A percentile compares a stretch with the other conserved stretches of the same genome.
Conservation (phyloP, 495 filamentous ascomycete genomes). For the Neurospora sp. region DNA sequence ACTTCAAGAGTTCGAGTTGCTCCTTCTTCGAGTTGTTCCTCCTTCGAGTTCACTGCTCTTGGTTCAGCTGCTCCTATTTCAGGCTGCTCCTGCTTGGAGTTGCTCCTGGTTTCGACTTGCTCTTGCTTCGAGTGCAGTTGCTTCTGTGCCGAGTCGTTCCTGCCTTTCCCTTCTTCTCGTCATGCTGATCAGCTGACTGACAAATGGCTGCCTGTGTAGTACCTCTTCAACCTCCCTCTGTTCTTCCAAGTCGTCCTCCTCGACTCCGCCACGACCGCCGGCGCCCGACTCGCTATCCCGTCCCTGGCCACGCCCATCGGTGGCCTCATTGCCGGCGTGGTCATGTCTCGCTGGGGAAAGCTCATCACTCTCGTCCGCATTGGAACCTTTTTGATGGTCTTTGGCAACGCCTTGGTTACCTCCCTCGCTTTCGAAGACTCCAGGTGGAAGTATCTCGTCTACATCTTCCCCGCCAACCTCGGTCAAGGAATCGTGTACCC, state of each 20-base stretch:
- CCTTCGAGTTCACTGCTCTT: not conserved
- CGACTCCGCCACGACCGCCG: slow-evolving; percentile 52
- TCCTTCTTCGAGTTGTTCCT: not conserved
- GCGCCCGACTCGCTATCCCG: slow-evolving; percentile 48
- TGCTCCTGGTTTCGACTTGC: not conserved
- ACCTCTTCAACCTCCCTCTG: slow-evolving; percentile 54
- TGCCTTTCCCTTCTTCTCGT: not conserved
- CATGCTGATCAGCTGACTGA: slow-evolving; percentile 1
- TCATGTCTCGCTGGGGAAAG: slow-evolving; percentile 57
- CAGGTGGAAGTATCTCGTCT: slow-evolving; percentile 52
- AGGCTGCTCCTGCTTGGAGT: not conserved
- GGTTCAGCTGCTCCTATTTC: not conserved
- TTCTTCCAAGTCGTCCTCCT: slow-evolving; percentile 55
- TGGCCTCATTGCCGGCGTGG: slow-evolving; percentile 47
- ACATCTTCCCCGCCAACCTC: slow-evolving; percentile 53
- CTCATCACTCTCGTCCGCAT: slow-evolving; percentile 43
- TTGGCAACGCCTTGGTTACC: slow-evolving; percentile 49
- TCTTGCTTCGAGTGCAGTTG: not conserved
- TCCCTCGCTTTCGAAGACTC: slow-evolving; percentile 47
- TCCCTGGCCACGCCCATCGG: slow-evolving; percentile 53
- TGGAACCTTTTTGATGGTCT: slow-evolving; percentile 47
- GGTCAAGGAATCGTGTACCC: slow-evolving; percentile 58
- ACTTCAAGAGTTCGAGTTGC: not conserved
- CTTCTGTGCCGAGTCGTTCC: not conserved
- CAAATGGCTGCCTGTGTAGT: slow-evolving; percentile 26